Base-by-base conservation (phyloP, 2,329 filamentous ascomycete species). In the Paraphaeosphaeria sporulosa region DNA sequence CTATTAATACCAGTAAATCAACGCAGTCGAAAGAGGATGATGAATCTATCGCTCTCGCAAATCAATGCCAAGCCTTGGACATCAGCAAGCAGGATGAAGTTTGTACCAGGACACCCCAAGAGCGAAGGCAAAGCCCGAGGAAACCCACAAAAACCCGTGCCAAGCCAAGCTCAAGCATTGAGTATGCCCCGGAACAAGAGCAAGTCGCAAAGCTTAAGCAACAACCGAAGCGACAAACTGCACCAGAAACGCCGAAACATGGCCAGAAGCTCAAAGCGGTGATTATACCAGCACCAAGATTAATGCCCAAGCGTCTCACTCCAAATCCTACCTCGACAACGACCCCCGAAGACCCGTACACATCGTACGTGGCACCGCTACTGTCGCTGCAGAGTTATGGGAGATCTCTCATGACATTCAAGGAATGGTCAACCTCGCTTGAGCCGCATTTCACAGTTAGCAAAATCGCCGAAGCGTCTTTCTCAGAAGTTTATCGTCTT, bases 401-500 rank as follows among this genome's bases (percentile, higher is more conserved):
- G 49, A 64, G 59, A 42, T 58, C 50, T 38, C 61, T 76, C 21
- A 67, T 75, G 1, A 60, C 71, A 7, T 83, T 83, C 59, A 62
- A 71, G 3, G 64, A 73, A n/a, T 83, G 81, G 80, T 74, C 79
- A 17, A 64, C 72, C 4, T 70, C 76, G 50, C 71, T 84, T 12
- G 75, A 77, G 15, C 69, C 73, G 6, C 74, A 80, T 59, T 84
- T 85, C 63, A 71, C 80, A 40, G 80, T 89, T 43, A 78, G 80
- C 9, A 90, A 90, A 66, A 84, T 90, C 38, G 87, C 87, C 9
- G 87, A 90, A 72, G 88, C 88, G 1, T 88, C 87, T 0, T 90
- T 88, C 68, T 86, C 86, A 56, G 87, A 89, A 69, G 87, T 90
- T 3, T 89, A 89, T 71, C 85, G 87, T 13, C 76, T 89, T 61